Evolutionary conservation across 139 green algal genomes (phyloP), one percentile per base, ranked within the genome.

Genomic region (Tetradesmus obliquus): DNA sequence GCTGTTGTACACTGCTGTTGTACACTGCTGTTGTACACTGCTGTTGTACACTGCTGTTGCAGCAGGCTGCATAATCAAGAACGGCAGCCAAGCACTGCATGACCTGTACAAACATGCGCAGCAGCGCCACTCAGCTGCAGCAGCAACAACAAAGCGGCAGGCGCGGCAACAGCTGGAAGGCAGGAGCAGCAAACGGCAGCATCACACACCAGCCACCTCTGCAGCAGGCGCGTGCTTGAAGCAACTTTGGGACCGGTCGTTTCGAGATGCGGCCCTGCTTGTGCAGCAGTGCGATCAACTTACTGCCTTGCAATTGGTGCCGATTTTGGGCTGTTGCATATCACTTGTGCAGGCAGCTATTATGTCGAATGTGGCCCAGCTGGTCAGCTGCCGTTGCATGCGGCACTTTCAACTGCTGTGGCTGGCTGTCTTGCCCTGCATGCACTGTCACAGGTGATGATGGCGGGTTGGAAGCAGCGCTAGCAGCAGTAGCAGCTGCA

Each of bases 81-180:
- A 89, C 66, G 62, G 17, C 20, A 10, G 12, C 13, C 85, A 89
- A 57, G 32, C 71, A 5, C 45, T 89, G 32, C 62, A 82, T 45
- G 85, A 89, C 45, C 3, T 89, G 32, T 89, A 89, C 66, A 81
- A 45, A 45, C 15, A 60, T 2, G 85, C 85, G 2, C 62, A 81
- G 15, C 82, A 82, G 54, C 85, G 62, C 3, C 58, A 88, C 13
- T 55, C 84, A 58, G 76, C 76, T 17, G 76, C 76, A 82, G 76
- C 24, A 79, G 58, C 84, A 81, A n/a, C 58, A 80, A 20, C 58
- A 79, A 88, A 88, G 58, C 84, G 84, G 13, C 24, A 55, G 22
- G 55, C 57, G 5, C 54, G 62, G 54, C 84, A 88, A n/a, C 32
- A 79, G n/a, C 24, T 53, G 76, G 76, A 15, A 82, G 76, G 15